Base-by-base conservation (phyloP, 169 alveolate species). In the Babesia ovata region DNA sequence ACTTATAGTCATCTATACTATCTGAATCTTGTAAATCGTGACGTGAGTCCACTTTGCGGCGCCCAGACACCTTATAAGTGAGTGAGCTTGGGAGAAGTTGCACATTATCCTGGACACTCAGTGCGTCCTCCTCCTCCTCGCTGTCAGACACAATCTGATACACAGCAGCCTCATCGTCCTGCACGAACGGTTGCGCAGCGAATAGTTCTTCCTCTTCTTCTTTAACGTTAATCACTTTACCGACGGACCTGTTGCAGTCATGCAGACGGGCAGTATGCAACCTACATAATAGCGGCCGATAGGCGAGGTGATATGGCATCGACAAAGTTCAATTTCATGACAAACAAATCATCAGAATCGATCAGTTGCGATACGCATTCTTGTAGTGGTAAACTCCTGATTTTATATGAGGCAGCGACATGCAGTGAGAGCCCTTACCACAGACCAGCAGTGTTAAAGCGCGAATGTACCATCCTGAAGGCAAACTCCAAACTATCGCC, bases 331-430 rank as follows among this genome's bases (percentile, higher is more conserved):
- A 67, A 4, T 21, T 50, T 67, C 50, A 50, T 67, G 48, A 17
- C 29, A n/a, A 67, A 49, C 0, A 54, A 0, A 0, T 67, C 76
- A 29, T 67, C 66, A n/a, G 65, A 13, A 11, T 54, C 56, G 10
- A 52, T 12, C 45, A 67, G 24, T 9, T 50, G 6, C 9, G 66
- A 52, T 4, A 67, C 49, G 11, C 21, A 21, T 21, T 54, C 66
- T 45, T 67, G 65, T 7, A 54, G 33, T 14, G 76, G 76, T 17
- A 28, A 1, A 22, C 76, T 67, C 63, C 76, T 54, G 58, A 13
- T 8, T 52, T 0, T 13, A n/a, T 3, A 21, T 45, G 17, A 19
- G 59, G 3, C 33, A 4, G 29, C 19, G 29, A 63, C 21, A 24
- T 8, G 19, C 4, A 17, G 13, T 2, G 14, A 44, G 3, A 10